Base-by-base conservation (phyloP, 192 early-diverging fungal species). In the Linnemannia exigua region DNA sequence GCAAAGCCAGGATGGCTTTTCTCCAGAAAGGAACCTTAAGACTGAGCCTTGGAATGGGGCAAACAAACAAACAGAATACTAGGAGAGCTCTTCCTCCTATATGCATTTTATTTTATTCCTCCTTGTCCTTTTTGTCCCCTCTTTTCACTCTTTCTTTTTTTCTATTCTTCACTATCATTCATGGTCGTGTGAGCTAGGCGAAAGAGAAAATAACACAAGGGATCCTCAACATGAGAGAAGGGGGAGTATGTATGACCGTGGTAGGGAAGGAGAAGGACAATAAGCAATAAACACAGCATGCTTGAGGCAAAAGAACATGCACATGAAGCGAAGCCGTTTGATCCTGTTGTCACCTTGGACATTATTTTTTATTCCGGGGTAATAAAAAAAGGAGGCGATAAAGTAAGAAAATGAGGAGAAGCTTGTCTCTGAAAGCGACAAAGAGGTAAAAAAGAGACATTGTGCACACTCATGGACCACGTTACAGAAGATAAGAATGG, bases 61-160 rank as follows among this genome's bases (percentile, higher is more conserved):
- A 70, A 70, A 70, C 41, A 44, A 44, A 41, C 33, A 25, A 70
- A 70, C 68, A 41, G 38, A 41, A 70, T n/a, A 22, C 68, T 20
- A 36, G 33, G 38, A 41, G 68, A 38, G 68, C 38, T 41, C 38
- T 25, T 70, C 15, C 38, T 41, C 38, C 16, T 70, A 12, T 63
- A 25, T n/a, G 0, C 28, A 15, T 63, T 63, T 8, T 14, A 0
- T 31, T 3, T 63, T 63, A 3, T 63, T 63, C 58, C 22, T 31
- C 12, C 8, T 28, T n/a, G 14, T 12, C 28, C 31, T 9, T 63
- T 25, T 5, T 50, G 9, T 2, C 48, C 48, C 31, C 58, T 33
- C 31, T 8, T 28, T 63, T 25, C 28, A 0, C 28, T 12, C 5
- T 11, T 63, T 25, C 31, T 31, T 63, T 8, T 28, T n/a, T 22